Conservation (phyloP, 208 protist species). For the Leishmania aethiopica region DNA sequence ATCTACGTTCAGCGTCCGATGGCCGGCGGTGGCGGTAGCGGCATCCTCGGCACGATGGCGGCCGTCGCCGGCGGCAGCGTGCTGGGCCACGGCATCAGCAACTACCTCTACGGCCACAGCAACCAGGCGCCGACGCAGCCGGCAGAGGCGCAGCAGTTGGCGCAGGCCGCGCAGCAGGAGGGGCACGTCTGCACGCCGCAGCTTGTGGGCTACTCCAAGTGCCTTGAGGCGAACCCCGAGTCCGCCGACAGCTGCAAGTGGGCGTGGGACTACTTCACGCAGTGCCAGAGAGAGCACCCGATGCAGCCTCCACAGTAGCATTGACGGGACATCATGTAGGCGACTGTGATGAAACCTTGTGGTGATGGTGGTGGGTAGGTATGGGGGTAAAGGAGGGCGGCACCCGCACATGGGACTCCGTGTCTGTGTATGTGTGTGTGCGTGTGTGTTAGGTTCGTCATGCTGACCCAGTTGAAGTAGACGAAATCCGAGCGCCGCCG, state of each 20-base stretch:
- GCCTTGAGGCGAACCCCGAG: conserved; percentile 73
- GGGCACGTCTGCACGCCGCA: conserved; percentile 68
- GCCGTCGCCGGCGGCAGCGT: conserved; percentile 84
- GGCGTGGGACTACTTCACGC: conserved; percentile 88
- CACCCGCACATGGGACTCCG: neutral
- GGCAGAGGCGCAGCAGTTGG: conserved; percentile 83
- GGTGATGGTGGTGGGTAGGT: too few relatives aligned
- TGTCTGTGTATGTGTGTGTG: neutral
- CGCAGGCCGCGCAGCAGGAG: conserved; percentile 59
- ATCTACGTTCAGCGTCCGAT: conserved; percentile 68
- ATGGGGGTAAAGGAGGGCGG: neutral
- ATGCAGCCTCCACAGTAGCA: conserved; percentile 2
- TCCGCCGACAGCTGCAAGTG: conserved; percentile 77
- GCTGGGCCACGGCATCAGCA: conserved; percentile 86
- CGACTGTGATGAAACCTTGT: neutral
- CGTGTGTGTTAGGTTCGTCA: neutral
- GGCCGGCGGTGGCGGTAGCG: conserved; percentile 52
- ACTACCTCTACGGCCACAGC: conserved; percentile 79
- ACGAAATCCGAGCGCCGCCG: neutral
- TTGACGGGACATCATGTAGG: neutral
- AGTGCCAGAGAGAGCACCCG: conserved; percentile 65
- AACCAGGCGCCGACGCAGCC: conserved; percentile 77
- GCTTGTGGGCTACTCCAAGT: conserved; percentile 81
- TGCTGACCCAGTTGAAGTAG: neutral
- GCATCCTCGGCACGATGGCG: conserved; percentile 85